A percentile compares a stretch with the other conserved stretches of the same genome.
Evolutionary conservation across 768 basidiomycete species (phyloP).

Genomic region (Gloeostereum incarnatum): DNA sequence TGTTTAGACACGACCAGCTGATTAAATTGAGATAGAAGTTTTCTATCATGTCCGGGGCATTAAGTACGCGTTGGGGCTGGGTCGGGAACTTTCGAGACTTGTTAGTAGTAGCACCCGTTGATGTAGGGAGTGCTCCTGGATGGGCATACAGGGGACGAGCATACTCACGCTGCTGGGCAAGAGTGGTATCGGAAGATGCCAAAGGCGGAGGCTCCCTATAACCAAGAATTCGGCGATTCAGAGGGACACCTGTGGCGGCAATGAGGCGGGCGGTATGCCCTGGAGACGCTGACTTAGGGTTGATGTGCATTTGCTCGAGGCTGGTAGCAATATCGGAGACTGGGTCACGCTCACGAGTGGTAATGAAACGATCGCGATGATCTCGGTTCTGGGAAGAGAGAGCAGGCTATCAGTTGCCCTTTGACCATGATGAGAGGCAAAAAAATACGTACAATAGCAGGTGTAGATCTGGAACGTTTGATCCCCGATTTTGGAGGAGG

Average conservation of each 20-base stretch:
- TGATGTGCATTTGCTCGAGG: conserved; percentile 53
- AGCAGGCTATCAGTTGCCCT: too few species aligned
- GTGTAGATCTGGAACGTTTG: conserved; percentile 69
- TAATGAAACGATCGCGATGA: conserved; percentile 66
- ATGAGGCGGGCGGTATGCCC: conserved; percentile 73
- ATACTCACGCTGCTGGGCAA: conserved; percentile 69
- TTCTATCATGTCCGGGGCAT: conserved; percentile 88
- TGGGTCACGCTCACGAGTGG: conserved; percentile 41
- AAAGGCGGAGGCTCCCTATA: conserved; percentile 84
- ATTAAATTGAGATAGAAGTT: conserved; percentile 97
- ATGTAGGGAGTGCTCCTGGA: conserved; percentile 51
- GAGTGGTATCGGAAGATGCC: conserved; percentile 66
- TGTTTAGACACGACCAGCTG: conserved; percentile 80
- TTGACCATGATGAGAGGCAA: conserved; percentile 6
- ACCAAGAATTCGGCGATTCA: conserved; percentile 76
- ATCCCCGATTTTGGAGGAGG: conserved; percentile 53
- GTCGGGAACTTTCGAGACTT: conserved; percentile 81
- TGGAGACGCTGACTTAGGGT: conserved; percentile 53
- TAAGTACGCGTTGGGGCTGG: conserved; percentile 86
- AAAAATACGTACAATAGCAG: conserved; percentile 36
- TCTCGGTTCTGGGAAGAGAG: conserved; percentile 30
- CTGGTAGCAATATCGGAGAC: conserved; percentile 50
- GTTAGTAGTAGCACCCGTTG: conserved; percentile 52
- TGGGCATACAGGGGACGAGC: conserved; percentile 70
- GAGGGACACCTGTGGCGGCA: conserved; percentile 64